Evolutionary conservation across 805 yeast genomes (phyloP), one percentile per base, ranked within the genome.

Genomic region (Ogataea populi-albae): DNA sequence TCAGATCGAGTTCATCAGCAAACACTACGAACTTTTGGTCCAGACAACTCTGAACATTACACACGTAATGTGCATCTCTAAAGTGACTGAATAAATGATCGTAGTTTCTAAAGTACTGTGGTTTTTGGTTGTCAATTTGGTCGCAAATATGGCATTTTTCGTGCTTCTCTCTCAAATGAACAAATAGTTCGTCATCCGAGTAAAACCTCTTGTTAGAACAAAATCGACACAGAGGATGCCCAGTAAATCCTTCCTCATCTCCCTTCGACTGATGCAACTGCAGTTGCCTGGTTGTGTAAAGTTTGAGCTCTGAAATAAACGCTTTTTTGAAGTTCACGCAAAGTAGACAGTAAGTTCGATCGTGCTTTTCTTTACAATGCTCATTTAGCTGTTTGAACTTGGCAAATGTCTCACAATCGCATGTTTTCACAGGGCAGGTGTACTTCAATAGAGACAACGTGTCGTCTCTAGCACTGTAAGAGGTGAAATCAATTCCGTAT

Each of bases 21-120:
- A 93, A 93, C 1, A 91, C 98, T 16, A 93, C 93, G 62, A 93
- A 91, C 56, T 86, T 85, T 59, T 84, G 79, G 37, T 89, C 98
- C 31, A 89, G 61, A 62, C 99, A 93, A 9, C 73, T 52, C 31
- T 76, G 85, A 14, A 84, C 82, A 21, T 73, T 69, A 63, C 99
- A 93, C 11, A 79, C 77, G 59, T 68, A 86, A 60, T 93, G 99
- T 26, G 71, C 77, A 4, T 54, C 58, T 47, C 66, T 69, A 61
- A 93, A 93, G 65, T 93, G 99, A 11, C 66, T 65, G 48, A 78
- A 83, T 37, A 93, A 67, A 25, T 77, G 68, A 29, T 82, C 82
- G 55, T 91, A 91, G 58, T 89, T 74, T 46, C 71, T 71, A 63
- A 82, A 93, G 61, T 85, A 88, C 47, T 77, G 81, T 1, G 94